These are phyloP conservation scores for Pyrrhoderma lamaoense DNA, from an alignment of 1,284 basidiomycete genomes.

Conservation along the genomic window DNA sequence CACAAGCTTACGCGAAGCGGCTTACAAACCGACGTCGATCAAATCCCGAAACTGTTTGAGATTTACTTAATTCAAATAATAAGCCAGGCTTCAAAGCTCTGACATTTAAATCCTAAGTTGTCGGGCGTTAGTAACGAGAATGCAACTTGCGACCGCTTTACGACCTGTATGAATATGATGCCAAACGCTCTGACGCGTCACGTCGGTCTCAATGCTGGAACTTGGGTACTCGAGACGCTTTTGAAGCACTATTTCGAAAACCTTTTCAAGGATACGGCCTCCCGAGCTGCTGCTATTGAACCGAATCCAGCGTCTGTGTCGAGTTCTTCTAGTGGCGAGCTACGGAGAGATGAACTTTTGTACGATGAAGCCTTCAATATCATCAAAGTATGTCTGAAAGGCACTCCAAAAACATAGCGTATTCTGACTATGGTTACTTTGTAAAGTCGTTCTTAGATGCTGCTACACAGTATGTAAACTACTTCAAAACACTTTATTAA, in stretches of 20 bases:
- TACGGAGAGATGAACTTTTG: conserved; percentile 70
- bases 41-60: too few relatives aligned
- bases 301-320: conserved; percentile 4
- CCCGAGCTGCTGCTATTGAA: conserved; percentile 9
- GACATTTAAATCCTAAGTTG: too few relatives aligned
- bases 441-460: conserved; percentile 42
- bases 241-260: conserved; percentile 78
- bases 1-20: too few relatives aligned
- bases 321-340: conserved; percentile 25
- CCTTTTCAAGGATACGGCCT: conserved; percentile 36
- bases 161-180: conserved; percentile 18
- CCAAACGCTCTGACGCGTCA: conserved; percentile 50
- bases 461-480: conserved; percentile 30
- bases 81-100: too few relatives aligned
- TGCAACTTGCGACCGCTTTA: too few relatives aligned
- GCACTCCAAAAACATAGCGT: not conserved
- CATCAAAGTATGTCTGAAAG: conserved; percentile 49
- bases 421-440: not conserved
- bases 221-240: conserved; percentile 70
- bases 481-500: conserved; percentile 1
- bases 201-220: conserved; percentile 59
- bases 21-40: too few relatives aligned
- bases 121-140: too few relatives aligned
- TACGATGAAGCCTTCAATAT: conserved; percentile 80
- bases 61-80: too few relatives aligned